Evolutionary conservation across 1,284 basidiomycete species (phyloP).

Genomic region (Fomitopsis schrenkii): DNA sequence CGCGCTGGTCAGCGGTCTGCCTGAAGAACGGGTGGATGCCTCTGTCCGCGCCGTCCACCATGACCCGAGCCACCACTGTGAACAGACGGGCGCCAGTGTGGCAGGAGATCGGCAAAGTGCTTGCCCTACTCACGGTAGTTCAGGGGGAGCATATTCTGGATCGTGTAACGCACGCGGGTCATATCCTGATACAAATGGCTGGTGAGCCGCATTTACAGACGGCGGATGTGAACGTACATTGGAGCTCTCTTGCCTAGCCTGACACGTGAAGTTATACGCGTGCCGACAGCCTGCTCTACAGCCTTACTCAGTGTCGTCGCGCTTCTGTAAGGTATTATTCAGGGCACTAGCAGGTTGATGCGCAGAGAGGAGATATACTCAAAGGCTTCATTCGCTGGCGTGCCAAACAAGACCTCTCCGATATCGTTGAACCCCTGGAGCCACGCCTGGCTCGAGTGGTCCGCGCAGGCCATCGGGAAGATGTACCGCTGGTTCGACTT

Average conservation of each 20-base stretch:
- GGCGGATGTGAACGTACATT: conserved; percentile 56
- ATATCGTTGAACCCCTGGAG: conserved; percentile 95
- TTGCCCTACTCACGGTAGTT: conserved; percentile 73
- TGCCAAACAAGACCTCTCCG: conserved; percentile 75
- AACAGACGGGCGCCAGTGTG: no score
- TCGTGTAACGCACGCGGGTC: conserved; percentile 79
- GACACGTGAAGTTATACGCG: conserved; percentile 82
- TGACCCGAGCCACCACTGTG: no score
- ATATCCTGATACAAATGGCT: conserved; percentile 49
- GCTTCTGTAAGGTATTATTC: conserved; percentile 41
- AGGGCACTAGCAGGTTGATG: background rate
- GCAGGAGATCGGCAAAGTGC: conserved; percentile 52
- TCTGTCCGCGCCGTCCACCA: no score
- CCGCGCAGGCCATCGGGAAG: conserved; percentile 84
- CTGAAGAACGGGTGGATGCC: no score
- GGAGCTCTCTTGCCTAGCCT: conserved; percentile 85
- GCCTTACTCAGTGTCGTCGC: conserved; percentile 61
- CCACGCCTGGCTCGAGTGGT: conserved; percentile 90
- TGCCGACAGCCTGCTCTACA: conserved; percentile 65
- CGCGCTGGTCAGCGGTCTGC: no score
- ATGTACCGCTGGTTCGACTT: conserved; percentile 91
- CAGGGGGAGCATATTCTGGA: conserved; percentile 62
- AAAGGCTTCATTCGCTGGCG: conserved; percentile 78
- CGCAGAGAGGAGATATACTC: conserved; percentile 30
- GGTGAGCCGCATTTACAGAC: background rate